Evolutionary conservation across 1,284 basidiomycete genomes (phyloP).

Genomic region (Tylopilus sp.): DNA sequence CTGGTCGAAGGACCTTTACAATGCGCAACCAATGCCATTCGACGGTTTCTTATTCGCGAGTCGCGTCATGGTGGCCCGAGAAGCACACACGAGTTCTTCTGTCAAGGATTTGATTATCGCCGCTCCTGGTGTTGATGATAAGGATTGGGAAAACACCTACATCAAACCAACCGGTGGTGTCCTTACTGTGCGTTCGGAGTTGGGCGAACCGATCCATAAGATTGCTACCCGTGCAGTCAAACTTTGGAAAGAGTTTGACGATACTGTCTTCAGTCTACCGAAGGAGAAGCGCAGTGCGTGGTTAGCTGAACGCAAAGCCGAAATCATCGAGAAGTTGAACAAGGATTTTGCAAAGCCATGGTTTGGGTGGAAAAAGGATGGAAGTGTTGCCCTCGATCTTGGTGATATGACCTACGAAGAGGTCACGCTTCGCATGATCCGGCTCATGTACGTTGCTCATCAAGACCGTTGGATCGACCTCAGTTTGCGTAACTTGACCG

Average conservation of each 20-base stretch:
- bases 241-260: conserved; percentile 98
- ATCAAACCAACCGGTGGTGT: conserved; percentile 93
- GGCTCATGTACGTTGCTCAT: conserved; percentile 91
- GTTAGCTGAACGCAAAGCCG: conserved; percentile 85
- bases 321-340: conserved; percentile 92
- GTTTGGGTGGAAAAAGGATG: conserved; percentile 96
- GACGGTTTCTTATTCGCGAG: conserved; percentile 93
- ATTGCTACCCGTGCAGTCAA: conserved; percentile 95
- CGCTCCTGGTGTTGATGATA: conserved; percentile 91
- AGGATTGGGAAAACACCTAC: conserved; percentile 95
- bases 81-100: conserved; percentile 90
- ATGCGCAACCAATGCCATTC: conserved; percentile 96
- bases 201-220: conserved; percentile 99
- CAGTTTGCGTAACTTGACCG: conserved; percentile 92
- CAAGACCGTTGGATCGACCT: conserved; percentile 93
- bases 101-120: conserved; percentile 98
- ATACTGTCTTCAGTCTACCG: conserved; percentile 91
- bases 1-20: conserved; percentile 84
- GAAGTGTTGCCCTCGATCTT: conserved; percentile 79
- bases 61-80: conserved; percentile 98
- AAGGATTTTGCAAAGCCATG: conserved; percentile 95
- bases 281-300: conserved; percentile 93
- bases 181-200: conserved; percentile 94
- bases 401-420: conserved; percentile 99
- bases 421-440: conserved; percentile 85